A percentile compares a stretch with the other conserved stretches of the same genome.
Evolutionary conservation across 169 alveolate species (phyloP).

Genomic region (Hepatocystis sp.): DNA sequence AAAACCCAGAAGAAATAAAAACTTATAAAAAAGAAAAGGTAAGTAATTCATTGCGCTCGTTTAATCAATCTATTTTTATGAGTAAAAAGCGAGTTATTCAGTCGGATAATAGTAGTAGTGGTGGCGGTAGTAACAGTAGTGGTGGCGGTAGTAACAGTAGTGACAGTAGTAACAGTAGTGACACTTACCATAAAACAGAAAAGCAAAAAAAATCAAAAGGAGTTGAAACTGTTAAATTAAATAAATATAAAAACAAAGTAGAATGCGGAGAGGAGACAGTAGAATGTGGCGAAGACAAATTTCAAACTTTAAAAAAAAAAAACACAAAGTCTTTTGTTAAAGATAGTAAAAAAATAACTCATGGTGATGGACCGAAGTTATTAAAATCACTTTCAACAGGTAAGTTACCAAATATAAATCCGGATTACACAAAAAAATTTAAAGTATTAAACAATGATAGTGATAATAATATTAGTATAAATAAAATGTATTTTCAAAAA

Average conservation of each 20-base stretch:
- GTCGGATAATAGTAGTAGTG: not conserved
- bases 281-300: too few relatives aligned
- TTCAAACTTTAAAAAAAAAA: too few relatives aligned
- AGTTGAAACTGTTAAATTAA: too few relatives aligned
- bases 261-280: too few relatives aligned
- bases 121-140: not conserved
- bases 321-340: too few relatives aligned
- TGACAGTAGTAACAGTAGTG: too few relatives aligned
- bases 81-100: not conserved
- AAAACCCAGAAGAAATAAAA: constrained; percentile 59
- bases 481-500: constrained; percentile 42
- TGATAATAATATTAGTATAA: too few relatives aligned
- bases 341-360: too few relatives aligned
- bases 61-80: constrained; percentile 9
- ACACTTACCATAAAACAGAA: too few relatives aligned
- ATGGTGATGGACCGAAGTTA: not conserved
- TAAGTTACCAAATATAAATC: not conserved
- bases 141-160: not conserved
- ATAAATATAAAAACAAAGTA: too few relatives aligned
- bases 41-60: not conserved
- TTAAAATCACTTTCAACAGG: not conserved
- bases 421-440: not conserved
- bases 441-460: constrained; percentile 17
- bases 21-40: constrained; percentile 14
- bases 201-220: too few relatives aligned